Base-by-base conservation (phyloP, 306 rosid species). In the Medicago truncatula region DNA sequence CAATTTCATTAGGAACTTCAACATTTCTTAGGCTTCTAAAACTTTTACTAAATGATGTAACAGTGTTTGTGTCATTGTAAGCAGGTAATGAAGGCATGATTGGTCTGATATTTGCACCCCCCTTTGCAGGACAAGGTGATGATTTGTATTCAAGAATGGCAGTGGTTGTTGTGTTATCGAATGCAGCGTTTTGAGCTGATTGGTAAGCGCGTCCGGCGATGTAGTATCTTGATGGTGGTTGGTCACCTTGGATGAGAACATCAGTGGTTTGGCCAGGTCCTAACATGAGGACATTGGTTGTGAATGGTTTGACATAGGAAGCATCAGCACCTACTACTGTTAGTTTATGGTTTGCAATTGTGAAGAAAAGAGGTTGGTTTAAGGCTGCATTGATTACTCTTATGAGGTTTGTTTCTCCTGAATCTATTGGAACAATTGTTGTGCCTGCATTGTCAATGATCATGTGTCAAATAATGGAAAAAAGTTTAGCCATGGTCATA, bases 251-350 rank as follows among this genome's bases (percentile, higher is more conserved):
- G 83, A 95, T 89, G 52, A 95, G 86, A 6, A 95, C 98, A 59
- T 95, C 98, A 10, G 98, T 95, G 85, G 98, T 95, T 65, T 95
- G 98, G 17, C 98, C 98, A 1, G 98, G 98, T 38, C 97, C 97
- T 2, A 95, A 77, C 98, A 95, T 90, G 52, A 95, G 71, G 53
- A 84, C 86, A 0, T 36, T 44, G 72, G 97, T 92, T 67, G 93
- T 90, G 86, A 95, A 95, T 11, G 97, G 98, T 58, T 95, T 95
- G 2, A 86, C 69, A 84, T 95, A 95, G 5, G 98, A 86, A 66
- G 98, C 97, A 28, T 95, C 98, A 4, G 98, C 98, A 1, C 96
- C 87, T 1, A 95, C 98, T 54, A 95, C 97, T 5, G 85, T 95
- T 34, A 95, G 67, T 40, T 80, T 88, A 81, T 95, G 98, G 80